Evolutionary conservation across 1,284 basidiomycete species (phyloP).

Genomic region (Fomes fomentarius): DNA sequence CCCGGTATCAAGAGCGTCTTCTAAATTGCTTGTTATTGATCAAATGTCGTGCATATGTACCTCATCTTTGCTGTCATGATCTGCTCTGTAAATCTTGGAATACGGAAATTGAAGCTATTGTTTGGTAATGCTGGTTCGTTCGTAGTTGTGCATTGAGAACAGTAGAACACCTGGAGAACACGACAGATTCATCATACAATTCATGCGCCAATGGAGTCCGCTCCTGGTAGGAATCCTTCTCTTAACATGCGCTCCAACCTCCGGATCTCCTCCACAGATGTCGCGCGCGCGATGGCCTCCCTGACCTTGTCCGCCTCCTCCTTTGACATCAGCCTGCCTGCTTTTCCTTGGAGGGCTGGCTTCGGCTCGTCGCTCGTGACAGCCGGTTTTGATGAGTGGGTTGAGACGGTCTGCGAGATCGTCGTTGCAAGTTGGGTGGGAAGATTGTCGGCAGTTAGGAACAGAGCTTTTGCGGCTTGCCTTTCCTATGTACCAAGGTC

Average conservation of each 20-base stretch:
- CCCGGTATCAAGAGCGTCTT: conserved; percentile 32
- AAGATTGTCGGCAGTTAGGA: conserved; percentile 75
- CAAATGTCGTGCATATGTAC: background rate
- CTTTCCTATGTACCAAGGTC: conserved; percentile 63
- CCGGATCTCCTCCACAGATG: conserved; percentile 90
- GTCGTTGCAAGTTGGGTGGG: conserved; percentile 84
- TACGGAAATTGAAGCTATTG: background rate
- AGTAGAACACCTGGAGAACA: conserved; percentile 34
- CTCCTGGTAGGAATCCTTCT: conserved; percentile 82
- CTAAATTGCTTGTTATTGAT: background rate
- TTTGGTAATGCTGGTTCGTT: no score
- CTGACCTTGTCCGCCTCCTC: conserved; percentile 92
- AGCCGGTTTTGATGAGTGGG: conserved; percentile 57
- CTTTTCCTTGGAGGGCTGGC: conserved; percentile 61
- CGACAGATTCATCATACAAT: conserved; percentile 29
- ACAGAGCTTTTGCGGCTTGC: conserved; percentile 70
- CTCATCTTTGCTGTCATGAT: background rate
- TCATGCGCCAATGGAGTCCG: conserved; percentile 75
- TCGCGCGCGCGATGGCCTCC: conserved; percentile 88
- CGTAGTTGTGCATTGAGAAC: conserved; percentile 9
- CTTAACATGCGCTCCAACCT: conserved; percentile 85
- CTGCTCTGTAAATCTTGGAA: conserved; percentile 1
- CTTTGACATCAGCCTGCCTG: conserved; percentile 87
- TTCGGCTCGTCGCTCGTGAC: conserved; percentile 77
- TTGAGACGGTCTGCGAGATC: conserved; percentile 73